Base-by-base conservation (phyloP, 352 stramenopile species). In the Globisporangium polare region DNA sequence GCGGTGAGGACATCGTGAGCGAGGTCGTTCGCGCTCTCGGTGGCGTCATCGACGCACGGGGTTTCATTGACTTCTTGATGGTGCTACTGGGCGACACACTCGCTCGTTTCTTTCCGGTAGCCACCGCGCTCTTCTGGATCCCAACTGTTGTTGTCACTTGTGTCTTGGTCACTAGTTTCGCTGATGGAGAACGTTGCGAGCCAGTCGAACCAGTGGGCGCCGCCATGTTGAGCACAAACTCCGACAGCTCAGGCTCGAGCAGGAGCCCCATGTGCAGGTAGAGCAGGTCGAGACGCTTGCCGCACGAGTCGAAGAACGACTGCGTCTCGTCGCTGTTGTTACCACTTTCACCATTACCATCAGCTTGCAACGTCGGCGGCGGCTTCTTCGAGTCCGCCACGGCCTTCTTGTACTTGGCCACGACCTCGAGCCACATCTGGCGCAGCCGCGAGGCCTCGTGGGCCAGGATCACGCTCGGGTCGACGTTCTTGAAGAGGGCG, bases 221-320 rank as follows among this genome's bases (percentile, higher is more conserved):
- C 15, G 31, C 49, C 27, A 55, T 66, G 10, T 58, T 71, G 52
- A 87, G 60, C 57, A 90, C 61, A 26, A 84, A 70, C 53, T 76
- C 62, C 43, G 69, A 75, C 1, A 90, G 69, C 55, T 80, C 69
- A 0, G 76, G 70, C 35, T 88, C 73, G 5, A 88, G 66, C 33
- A 83, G 37, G 68, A 88, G 71, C 5, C 69, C 78, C 78, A 88
- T 87, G 54, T 88, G 78, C 33, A 90, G 68, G 62, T 90, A 90
- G 13, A 90, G 62, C 22, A 90, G 61, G 54, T 90, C 80, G 6
- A 88, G 66, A 50, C 80, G 62, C 2, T 78, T 78, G 9, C 65
- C 67, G 42, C 80, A 90, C 13, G 70, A 86, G 33, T 88, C 71
- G 29, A 88, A 83, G 62, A 90, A 90, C 24, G 75, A 80, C 27